Evolutionary conservation across 2,329 filamentous ascomycete genomes (phyloP), one percentile per base, ranked within the genome.

Genomic region (Cercospora zeae-maydis): DNA sequence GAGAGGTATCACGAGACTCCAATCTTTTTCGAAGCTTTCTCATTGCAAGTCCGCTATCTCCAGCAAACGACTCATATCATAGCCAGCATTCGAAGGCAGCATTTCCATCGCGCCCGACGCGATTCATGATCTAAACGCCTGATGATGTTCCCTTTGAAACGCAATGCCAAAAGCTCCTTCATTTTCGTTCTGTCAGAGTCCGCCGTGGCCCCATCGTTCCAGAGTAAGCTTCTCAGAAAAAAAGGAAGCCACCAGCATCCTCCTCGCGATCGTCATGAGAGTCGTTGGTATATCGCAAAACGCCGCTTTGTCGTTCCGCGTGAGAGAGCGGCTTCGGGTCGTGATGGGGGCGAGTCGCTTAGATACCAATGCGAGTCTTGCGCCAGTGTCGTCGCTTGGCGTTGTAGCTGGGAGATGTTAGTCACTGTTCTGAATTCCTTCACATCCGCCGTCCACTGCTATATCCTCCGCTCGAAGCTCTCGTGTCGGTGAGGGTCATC

Each of bases 321-420:
- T 63, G 49, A 34, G 51, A 57, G 59, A 58, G 53, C 62, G 51
- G 59, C 58, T 54, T 62, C 58, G 24, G 53, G 55, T 60, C 34
- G 65, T 68, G 59, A 64, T 66, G 34, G 67, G 66, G 67, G 79
- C 76, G 81, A 84, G 79, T 81, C 80, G 82, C 87, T 86, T 95
- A 99, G 86, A 99, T 96, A 80, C 92, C 92, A 84, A 99, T 92
- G 80, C 92, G 90, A 80, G 95, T 98, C 93, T 99, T 99, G 86
- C 95, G 92, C 95, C 95, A 99, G 82, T 99, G 95, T 84, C 95
- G 91, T 83, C 95, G 87, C 91, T 99, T 99, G 78, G 95, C 93
- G 86, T 99, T 99, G 89, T 99, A 99, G 85, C 95, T 99, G 80
- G 51, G 42, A 27, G 42, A 61, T 55, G 63, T 66, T 39, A 58